Evolutionary conservation across 2,329 filamentous ascomycete genomes (phyloP).

Genomic region (Penicillium paneum): DNA sequence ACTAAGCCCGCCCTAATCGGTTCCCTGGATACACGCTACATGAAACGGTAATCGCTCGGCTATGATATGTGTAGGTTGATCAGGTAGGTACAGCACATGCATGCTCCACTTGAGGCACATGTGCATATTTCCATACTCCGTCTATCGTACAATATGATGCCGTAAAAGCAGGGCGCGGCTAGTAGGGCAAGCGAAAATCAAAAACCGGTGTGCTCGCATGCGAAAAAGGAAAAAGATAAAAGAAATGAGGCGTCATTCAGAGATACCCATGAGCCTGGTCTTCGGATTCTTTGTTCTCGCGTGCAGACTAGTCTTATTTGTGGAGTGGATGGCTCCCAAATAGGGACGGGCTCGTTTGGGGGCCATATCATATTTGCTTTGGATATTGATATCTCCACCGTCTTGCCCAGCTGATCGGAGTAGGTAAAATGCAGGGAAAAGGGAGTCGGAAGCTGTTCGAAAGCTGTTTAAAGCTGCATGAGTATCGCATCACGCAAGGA

Average conservation of each 20-base stretch:
- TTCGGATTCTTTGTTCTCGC: neutral
- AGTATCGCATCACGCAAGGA: neutral
- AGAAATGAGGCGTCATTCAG: neutral
- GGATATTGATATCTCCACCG: neutral
- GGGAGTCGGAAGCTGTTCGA: neutral
- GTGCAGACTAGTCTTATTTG: neutral
- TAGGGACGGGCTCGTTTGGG: neutral
- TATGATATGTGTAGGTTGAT: neutral
- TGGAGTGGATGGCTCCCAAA: neutral
- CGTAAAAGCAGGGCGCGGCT: neutral
- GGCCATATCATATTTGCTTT: neutral
- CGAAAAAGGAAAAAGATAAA: no score
- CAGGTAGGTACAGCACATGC: neutral
- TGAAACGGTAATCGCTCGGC: slow-evolving; percentile 2
- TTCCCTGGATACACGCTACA: neutral
- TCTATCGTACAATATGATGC: no score
- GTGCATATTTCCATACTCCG: neutral
- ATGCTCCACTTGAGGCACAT: neutral
- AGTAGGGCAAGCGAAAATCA: neutral
- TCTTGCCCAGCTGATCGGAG: neutral
- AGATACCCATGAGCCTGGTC: neutral
- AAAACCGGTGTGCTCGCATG: neutral
- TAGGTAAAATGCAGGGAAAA: neutral
- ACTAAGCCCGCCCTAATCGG: neutral
- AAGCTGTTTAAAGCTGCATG: neutral